A percentile compares a stretch with the other conserved stretches of the same genome.
phyloP scores from a whole-genome alignment of 495 filamentous ascomycete genomes.

The Penicillium silybi region DNA sequence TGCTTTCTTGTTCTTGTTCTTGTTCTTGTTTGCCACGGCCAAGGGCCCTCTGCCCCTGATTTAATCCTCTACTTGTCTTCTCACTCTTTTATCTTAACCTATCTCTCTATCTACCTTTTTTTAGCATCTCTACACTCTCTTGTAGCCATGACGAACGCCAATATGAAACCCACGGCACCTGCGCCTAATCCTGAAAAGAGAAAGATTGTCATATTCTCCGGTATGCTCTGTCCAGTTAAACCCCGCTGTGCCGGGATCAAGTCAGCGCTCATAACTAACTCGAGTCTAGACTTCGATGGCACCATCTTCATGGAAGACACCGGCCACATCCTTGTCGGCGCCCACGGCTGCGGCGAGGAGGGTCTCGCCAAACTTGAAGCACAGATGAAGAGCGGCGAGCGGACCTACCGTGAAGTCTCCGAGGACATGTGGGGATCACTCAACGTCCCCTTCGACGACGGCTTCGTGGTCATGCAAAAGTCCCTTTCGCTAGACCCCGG shows the following conservation, averaged over 20 bases:
- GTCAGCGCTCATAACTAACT: neutral
- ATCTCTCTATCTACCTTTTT: neutral
- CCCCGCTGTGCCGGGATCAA: too few species aligned
- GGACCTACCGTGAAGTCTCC: conserved; percentile 69
- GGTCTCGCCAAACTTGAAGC: conserved; percentile 57
- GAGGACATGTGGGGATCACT: conserved; percentile 76
- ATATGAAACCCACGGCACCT: conserved; percentile 2
- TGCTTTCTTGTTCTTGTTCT: neutral
- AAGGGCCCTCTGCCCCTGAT: neutral
- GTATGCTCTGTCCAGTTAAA: conserved; percentile 17
- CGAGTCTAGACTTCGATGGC: conserved; percentile 62
- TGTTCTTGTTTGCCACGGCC: conserved; percentile 20
- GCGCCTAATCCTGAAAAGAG: conserved; percentile 11
- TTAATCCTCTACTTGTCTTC: neutral
- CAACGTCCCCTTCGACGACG: conserved; percentile 67
- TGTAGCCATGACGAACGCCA: conserved; percentile 17
- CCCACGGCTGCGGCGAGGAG: conserved; percentile 58
- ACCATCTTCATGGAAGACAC: conserved; percentile 80
- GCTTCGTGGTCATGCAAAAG: conserved; percentile 65
- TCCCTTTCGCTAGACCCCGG: conserved; percentile 61
- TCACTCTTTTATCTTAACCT: neutral
- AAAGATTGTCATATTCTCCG: conserved; percentile 33
- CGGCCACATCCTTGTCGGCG: conserved; percentile 69
- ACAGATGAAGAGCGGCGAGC: conserved; percentile 63
- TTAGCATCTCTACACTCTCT: neutral